Conservation (phyloP, 2,329 filamentous ascomycete genomes). For the Aureobasidium sp. region DNA sequence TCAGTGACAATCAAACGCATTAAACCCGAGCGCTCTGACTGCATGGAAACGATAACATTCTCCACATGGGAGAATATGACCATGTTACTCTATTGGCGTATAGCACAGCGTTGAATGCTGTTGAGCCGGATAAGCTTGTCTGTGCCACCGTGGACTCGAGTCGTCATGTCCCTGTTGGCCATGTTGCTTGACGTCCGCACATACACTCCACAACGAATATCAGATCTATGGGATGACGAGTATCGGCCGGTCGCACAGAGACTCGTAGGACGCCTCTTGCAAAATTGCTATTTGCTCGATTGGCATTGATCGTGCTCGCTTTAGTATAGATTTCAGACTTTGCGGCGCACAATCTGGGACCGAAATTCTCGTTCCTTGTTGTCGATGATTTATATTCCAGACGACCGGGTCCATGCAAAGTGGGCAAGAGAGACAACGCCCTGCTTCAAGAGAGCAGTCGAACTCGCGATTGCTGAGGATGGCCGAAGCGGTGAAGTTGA, state of each 20-base stretch:
- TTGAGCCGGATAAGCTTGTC: slow-evolving; percentile 5
- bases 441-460: neutral
- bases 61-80: neutral
- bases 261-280: neutral
- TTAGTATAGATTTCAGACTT: neutral
- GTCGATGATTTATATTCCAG: no score
- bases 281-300: neutral
- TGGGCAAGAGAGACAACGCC: neutral
- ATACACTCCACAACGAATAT: neutral
- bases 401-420: neutral
- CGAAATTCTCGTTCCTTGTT: no score
- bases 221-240: neutral
- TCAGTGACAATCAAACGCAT: neutral
- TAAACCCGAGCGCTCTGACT: neutral
- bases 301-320: neutral
- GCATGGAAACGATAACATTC: neutral
- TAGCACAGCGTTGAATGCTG: slow-evolving; percentile 3
- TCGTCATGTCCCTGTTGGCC: neutral
- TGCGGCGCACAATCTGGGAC: neutral
- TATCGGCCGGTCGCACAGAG: neutral
- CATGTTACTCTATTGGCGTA: neutral
- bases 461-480: no score
- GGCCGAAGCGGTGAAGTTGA: neutral
- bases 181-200: neutral
- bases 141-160: slow-evolving; percentile 7